Percentiles rank a stretch among this genome's conserved stretches.
phyloP scores from a whole-genome alignment of 768 basidiomycete species.

The Epithele typhae region DNA sequence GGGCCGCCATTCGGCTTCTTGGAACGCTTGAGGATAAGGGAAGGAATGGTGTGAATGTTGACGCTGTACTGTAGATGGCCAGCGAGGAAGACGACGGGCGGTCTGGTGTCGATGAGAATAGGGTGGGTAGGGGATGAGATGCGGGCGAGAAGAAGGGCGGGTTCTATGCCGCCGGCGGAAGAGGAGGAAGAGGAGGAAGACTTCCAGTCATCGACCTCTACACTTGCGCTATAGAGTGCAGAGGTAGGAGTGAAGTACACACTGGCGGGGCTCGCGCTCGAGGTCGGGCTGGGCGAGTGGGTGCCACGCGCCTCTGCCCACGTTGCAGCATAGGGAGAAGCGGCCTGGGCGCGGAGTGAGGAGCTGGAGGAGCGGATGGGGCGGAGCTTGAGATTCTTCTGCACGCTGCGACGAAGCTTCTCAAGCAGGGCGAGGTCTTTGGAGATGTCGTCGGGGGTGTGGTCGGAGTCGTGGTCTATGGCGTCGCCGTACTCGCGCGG shows the following conservation, averaged over 20 bases:
- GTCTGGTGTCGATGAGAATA: slow-evolving; percentile 80
- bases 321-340: slow-evolving; percentile 20
- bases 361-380: slow-evolving; percentile 56
- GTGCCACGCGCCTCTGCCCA: slow-evolving; percentile 28
- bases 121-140: slow-evolving; percentile 50
- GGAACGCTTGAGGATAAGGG: slow-evolving; percentile 84
- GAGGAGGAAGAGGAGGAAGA: slow-evolving; percentile 19
- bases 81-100: slow-evolving; percentile 58
- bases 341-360: slow-evolving; percentile 16
- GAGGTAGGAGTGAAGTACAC: slow-evolving; percentile 53
- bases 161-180: slow-evolving; percentile 36
- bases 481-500: slow-evolving; percentile 21
- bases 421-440: slow-evolving; percentile 67
- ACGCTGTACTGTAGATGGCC: slow-evolving; percentile 66
- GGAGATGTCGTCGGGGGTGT: slow-evolving; percentile 52
- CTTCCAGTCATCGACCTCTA: slow-evolving; percentile 18
- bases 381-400: slow-evolving; percentile 72
- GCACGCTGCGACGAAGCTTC: slow-evolving; percentile 63
- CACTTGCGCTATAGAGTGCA: slow-evolving; percentile 30
- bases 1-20: slow-evolving; percentile 68
- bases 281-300: slow-evolving; percentile 42
- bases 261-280: slow-evolving; percentile 34
- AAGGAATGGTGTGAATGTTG: slow-evolving; percentile 78
- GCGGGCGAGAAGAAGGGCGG: slow-evolving; percentile 44
- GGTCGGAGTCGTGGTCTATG: slow-evolving; percentile 21